Conservation (phyloP, 495 filamentous ascomycete species). For the Hyaloscypha hepaticicola region DNA sequence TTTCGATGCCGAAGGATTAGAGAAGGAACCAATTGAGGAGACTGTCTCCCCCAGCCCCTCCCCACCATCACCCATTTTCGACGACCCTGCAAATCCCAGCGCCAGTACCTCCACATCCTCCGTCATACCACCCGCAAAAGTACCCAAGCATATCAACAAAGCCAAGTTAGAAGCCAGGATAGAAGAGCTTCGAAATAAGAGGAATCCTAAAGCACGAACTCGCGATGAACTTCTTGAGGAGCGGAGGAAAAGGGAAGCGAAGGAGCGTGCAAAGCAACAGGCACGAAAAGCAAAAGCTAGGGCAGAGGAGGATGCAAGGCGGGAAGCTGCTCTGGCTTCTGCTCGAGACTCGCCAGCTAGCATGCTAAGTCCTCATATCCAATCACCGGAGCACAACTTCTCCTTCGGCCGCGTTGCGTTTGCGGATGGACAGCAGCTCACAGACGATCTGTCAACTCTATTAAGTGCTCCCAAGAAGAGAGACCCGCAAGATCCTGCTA, state of each 20-base stretch:
- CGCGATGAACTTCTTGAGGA: slow-evolving; percentile 88
- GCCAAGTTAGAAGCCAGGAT: slow-evolving; percentile 77
- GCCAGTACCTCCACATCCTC: slow-evolving; percentile 73
- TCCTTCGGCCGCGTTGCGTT: slow-evolving; percentile 87
- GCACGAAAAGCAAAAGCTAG: slow-evolving; percentile 70
- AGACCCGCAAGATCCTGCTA: slow-evolving; percentile 77
- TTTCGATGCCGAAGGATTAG: slow-evolving; percentile 31
- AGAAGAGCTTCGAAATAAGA: slow-evolving; percentile 72
- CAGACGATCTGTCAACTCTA: slow-evolving; percentile 62
- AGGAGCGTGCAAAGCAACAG: slow-evolving; percentile 85
- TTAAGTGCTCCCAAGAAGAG: slow-evolving; percentile 58
- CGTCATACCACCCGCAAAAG: slow-evolving; percentile 57
- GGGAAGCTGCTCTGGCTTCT: slow-evolving; percentile 67
- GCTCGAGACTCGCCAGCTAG: slow-evolving; percentile 55
- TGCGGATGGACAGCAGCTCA: slow-evolving; percentile 74
- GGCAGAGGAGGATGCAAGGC: slow-evolving; percentile 67
- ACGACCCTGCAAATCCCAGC: slow-evolving; percentile 53
- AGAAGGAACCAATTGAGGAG: slow-evolving; percentile 19
- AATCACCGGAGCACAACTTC: slow-evolving; percentile 59
- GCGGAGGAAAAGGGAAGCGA: slow-evolving; percentile 79
- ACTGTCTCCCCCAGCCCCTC: slow-evolving; percentile 50
- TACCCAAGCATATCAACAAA: slow-evolving; percentile 55
- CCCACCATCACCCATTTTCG: slow-evolving; percentile 63
- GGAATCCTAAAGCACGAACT: slow-evolving; percentile 80
- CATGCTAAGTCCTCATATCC: slow-evolving; percentile 68